Percentiles rank a stretch among this genome's conserved stretches.
Conservation (phyloP, 352 stramenopile genomes). For the Phytophthora pini region DNA sequence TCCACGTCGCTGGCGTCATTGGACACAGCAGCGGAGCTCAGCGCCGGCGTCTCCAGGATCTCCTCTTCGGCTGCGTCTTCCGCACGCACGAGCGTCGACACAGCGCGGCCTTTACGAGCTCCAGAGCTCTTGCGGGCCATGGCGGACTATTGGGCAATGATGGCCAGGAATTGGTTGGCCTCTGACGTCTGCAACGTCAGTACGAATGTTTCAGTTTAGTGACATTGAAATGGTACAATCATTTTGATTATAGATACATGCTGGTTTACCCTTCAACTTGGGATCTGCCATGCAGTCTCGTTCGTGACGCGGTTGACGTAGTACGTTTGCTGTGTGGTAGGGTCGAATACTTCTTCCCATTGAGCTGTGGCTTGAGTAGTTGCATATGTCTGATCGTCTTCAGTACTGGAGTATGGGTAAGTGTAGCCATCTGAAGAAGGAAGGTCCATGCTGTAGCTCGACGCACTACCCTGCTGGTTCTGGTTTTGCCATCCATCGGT, state of each 20-base stretch:
- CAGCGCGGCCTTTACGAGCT: constrained; percentile 38
- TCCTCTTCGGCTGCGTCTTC: constrained; percentile 82
- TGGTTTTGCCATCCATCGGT: constrained; percentile 16
- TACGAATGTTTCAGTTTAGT: constrained; percentile 9
- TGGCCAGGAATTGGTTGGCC: constrained; percentile 24
- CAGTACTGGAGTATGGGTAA: not conserved
- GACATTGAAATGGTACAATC: not conserved
- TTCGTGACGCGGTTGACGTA: constrained; percentile 72
- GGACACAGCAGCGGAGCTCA: constrained; percentile 47
- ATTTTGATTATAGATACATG: no score
- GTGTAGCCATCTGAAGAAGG: not conserved
- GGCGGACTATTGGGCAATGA: constrained; percentile 21
- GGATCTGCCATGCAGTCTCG: constrained; percentile 62
- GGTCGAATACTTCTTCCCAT: constrained; percentile 80
- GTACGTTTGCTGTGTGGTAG: constrained; percentile 53
- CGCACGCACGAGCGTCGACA: constrained; percentile 70
- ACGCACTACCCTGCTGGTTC: not conserved
- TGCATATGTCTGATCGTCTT: not conserved
- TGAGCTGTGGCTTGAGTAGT: not conserved
- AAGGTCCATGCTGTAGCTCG: constrained; percentile 22
- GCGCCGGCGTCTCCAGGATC: constrained; percentile 83
- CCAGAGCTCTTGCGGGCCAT: constrained; percentile 56
- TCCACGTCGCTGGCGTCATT: constrained; percentile 30
- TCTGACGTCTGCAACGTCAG: constrained; percentile 14
- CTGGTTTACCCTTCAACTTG: constrained; percentile 19